Base-by-base conservation (phyloP, 2,329 filamentous ascomycete species). In the Cercospora brassicicola region DNA sequence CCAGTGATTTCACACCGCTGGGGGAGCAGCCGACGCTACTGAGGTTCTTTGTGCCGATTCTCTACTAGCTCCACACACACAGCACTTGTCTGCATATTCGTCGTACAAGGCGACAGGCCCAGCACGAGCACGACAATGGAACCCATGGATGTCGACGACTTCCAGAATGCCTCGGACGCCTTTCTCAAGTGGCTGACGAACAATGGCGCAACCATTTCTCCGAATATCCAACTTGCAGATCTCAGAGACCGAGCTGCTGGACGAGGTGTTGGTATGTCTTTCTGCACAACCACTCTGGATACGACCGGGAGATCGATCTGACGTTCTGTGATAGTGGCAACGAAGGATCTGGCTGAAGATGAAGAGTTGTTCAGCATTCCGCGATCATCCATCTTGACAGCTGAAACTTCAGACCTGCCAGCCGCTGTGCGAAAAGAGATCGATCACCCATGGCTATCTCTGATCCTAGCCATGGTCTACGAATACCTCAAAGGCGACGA, bases 281-380 rank as follows among this genome's bases (percentile, higher is more conserved):
- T 15, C 42, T 23, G 30, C 42, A 36, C 48, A 42, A 42, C 30
- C 13, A 51, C 64, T n/a, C 45, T 48, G 36, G n/a, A 65, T n/a
- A 31, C 39, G 57, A 15, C 10, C 5, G 11, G 23, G 53, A 42
- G 6, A 7, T n/a, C 33, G 20, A 33, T 48, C 70, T 71, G 66
- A 70, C 42, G 6, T n/a, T 28, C 2, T 31, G 2, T 55, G 20
- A 5, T 59, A 94, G 91, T 96, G 74, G 91, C 93, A 28, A 85
- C 81, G 23, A 78, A 85, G 67, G 87, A 92, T 70, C 92, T 97
- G 64, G 81, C 84, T 18, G 86, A 91, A 73, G 91, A 93, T 69
- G 91, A 92, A 66, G 86, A 90, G 59, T 85, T 96, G 53, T 96
- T 96, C 82, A 89, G 88, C 57, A 91, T 96, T 69, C 92, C 93